Evolutionary conservation across 768 basidiomycete genomes (phyloP), one percentile per base, ranked within the genome.

Genomic region (Suillus discolor): DNA sequence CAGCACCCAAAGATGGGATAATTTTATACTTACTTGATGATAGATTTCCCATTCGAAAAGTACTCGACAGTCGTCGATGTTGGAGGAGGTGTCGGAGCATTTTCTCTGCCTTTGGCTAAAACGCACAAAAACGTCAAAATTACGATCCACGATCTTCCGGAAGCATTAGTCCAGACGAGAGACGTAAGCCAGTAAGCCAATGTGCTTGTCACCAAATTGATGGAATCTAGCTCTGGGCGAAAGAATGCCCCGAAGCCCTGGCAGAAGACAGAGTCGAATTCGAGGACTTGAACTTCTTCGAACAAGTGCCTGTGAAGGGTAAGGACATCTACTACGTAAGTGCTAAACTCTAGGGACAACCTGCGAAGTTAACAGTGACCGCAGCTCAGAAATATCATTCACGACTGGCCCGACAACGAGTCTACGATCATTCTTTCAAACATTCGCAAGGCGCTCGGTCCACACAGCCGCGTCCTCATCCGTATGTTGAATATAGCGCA

Each of bases 271-370:
- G 73, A 38, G 68, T 77, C 3, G 68, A 72, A 23, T 78, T 80
- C 47, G 23, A 63, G 8, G 68, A 72, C 2, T 69, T 77, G 2
- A 66, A 77, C 62, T 78, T 80, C 64, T 69, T 80, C 38, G 67
- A 68, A 16, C 66, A 76, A 45, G 39, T 65, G 47, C 77, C 75
- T 1, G 69, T 71, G 6, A 64, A 68, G 53, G 74, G 64, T 1
- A 68, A 71, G 42, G 71, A 77, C 25, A 55, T 77, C n/a, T 80
- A 80, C 63, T 80, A 77, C 34, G 78, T 77, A 65, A 18, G 78
- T 66, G 15, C n/a, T n/a, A 4, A 57, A 34, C 18, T 25, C 42
- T 16, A n/a, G 38, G 42, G 23, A 23, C 25, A 44, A 45, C 4
- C 28, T 25, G 16, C 15, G 11, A 55, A 11, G 42, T n/a, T 45